A percentile compares a stretch with the other conserved stretches of the same genome.
phyloP scores from a whole-genome alignment of 345 rosid species.

The Citrus trifoliata region DNA sequence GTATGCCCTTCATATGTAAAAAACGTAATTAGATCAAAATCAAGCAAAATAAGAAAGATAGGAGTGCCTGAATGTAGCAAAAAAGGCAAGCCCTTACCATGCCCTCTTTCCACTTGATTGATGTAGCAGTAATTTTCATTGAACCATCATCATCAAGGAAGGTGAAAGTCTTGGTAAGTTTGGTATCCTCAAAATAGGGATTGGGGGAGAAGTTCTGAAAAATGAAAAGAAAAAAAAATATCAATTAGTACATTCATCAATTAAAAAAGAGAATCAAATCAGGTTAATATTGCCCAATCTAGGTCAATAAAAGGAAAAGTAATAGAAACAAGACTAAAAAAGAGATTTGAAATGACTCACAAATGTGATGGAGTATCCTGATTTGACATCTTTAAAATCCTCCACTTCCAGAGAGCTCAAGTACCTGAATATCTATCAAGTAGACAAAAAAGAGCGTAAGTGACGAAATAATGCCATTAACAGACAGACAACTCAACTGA shows the following conservation, averaged over 20 bases:
- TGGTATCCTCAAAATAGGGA: constrained; percentile 78
- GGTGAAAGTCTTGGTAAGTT: constrained; percentile 75
- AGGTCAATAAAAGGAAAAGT: not conserved
- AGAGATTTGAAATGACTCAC: constrained; percentile 43
- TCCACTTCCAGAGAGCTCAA: constrained; percentile 77
- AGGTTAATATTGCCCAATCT: not conserved
- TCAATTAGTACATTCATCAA: not conserved
- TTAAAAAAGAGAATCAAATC: not conserved
- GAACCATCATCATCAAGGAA: constrained; percentile 91
- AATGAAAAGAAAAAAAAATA: constrained; percentile 1
- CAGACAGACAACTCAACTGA: not conserved
- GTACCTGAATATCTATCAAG: constrained; percentile 63
- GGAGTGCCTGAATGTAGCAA: not conserved
- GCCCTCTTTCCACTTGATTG: constrained; percentile 91
- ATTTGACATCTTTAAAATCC: constrained; percentile 85
- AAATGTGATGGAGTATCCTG: constrained; percentile 82
- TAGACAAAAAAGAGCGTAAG: not conserved
- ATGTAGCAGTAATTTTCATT: constrained; percentile 68
- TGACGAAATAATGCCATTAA: not conserved
- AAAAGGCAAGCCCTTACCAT: constrained; percentile 40
- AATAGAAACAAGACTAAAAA: not conserved
- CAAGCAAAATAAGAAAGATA: not conserved
- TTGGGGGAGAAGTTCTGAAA: constrained; percentile 72
- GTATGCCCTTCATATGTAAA: constrained; percentile 54
- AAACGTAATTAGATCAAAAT: constrained; percentile 13